Conservation (phyloP, 257 asterid genomes). For the Capsicum chinense region DNA sequence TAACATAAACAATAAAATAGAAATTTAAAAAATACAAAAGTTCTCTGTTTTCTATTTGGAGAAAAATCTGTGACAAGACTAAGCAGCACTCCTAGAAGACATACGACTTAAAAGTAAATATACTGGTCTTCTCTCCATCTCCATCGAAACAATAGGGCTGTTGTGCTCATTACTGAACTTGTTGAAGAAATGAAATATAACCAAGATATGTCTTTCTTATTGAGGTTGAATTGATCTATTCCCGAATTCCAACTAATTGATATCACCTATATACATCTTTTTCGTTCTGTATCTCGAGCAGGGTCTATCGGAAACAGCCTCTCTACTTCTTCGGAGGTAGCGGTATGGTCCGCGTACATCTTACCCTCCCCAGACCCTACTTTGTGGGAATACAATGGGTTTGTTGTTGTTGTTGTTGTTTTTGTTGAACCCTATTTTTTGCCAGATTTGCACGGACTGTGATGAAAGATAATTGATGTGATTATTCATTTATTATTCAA, state of each 20-base stretch:
- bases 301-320: no score
- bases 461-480: background rate
- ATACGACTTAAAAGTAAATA: background rate
- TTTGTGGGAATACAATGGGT: no score
- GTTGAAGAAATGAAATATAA: background rate
- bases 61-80: background rate
- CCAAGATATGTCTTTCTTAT: background rate
- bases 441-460: background rate
- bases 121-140: background rate
- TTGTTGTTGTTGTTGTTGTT: background rate
- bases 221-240: background rate
- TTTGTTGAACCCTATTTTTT: background rate
- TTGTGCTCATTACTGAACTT: background rate
- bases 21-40: background rate
- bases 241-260: background rate
- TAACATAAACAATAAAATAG: background rate
- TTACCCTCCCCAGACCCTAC: no score
- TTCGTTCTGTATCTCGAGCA: no score
- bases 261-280: background rate
- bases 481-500: background rate
- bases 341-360: no score
- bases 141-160: background rate
- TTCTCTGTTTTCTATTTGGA: constrained; percentile 3
- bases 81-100: background rate
- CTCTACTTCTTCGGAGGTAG: no score